These are phyloP conservation scores for Populus hybrid DNA, from an alignment of 441 rosid genomes.

Conservation along the genomic window DNA sequence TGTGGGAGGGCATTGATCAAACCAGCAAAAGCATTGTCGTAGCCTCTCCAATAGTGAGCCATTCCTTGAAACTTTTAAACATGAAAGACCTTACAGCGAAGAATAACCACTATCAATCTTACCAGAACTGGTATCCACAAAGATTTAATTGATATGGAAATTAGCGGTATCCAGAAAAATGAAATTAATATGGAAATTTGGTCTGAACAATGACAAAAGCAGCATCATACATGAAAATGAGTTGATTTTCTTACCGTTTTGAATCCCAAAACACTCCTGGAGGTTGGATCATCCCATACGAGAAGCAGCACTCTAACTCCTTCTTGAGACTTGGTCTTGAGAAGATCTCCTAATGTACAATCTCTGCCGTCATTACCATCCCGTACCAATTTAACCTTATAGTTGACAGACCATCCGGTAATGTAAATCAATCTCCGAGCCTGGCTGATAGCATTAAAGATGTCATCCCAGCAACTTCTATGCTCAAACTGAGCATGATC, in stretches of 20 bases:
- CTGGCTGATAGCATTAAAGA: constrained; percentile 69
- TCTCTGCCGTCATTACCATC: constrained; percentile 42
- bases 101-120: background rate
- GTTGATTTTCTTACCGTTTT: constrained; percentile 52
- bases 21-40: constrained; percentile 12
- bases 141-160: background rate
- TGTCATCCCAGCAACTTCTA: constrained; percentile 88
- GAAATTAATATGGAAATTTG: background rate
- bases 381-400: constrained; percentile 65
- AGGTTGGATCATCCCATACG: constrained; percentile 98
- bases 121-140: background rate
- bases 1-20: constrained; percentile 9
- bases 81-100: constrained; percentile 7
- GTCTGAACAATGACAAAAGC: constrained; percentile 4
- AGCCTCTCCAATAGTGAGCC: constrained; percentile 16
- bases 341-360: constrained; percentile 72
- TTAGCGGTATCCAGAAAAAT: background rate
- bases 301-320: constrained; percentile 95
- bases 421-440: constrained; percentile 81
- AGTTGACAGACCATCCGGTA: constrained; percentile 94
- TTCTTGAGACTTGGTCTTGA: constrained; percentile 82
- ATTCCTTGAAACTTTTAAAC: constrained; percentile 18
- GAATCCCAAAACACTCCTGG: constrained; percentile 77
- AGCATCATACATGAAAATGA: constrained; percentile 1
- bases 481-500: constrained; percentile 59